These are phyloP conservation scores for Fusarium miscanthi DNA, from an alignment of 2,329 filamentous ascomycete genomes.

Conservation along the genomic window DNA sequence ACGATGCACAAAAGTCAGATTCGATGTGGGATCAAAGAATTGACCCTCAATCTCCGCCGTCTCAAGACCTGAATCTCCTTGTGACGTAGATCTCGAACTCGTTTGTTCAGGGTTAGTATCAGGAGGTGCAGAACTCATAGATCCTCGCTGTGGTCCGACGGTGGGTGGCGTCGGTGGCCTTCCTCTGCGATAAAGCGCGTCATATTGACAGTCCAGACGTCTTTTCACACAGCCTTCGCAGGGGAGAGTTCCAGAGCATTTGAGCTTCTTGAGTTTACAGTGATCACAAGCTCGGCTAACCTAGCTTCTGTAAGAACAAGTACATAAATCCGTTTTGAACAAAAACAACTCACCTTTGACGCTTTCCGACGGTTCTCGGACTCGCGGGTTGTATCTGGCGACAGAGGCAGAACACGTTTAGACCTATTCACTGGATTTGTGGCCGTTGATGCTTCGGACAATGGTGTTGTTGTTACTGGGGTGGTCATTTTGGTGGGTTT, in stretches of 20 bases:
- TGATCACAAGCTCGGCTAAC: conserved; percentile 52
- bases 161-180: conserved; percentile 51
- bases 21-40: conserved; percentile 63
- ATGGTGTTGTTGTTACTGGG: conserved; percentile 23
- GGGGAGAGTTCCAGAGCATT: conserved; percentile 52
- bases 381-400: conserved; percentile 20
- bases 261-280: conserved; percentile 53
- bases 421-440: not conserved
- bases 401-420: conserved; percentile 18
- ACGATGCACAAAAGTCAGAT: conserved; percentile 63
- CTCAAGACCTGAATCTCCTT: conserved; percentile 57
- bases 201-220: conserved; percentile 48
- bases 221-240: conserved; percentile 49
- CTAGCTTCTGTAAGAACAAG: conserved; percentile 18
- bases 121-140: conserved; percentile 26
- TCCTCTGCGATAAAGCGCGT: conserved; percentile 51
- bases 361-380: conserved; percentile 37
- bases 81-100: conserved; percentile 10
- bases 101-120: not conserved
- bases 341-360: not conserved
- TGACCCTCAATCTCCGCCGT: conserved; percentile 64
- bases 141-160: not conserved
- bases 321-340: not conserved
- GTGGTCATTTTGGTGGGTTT: conserved; percentile 21
- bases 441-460: conserved; percentile 27